Conservation (phyloP, 495 filamentous ascomycete genomes). For the Penicillium cataractarum region DNA sequence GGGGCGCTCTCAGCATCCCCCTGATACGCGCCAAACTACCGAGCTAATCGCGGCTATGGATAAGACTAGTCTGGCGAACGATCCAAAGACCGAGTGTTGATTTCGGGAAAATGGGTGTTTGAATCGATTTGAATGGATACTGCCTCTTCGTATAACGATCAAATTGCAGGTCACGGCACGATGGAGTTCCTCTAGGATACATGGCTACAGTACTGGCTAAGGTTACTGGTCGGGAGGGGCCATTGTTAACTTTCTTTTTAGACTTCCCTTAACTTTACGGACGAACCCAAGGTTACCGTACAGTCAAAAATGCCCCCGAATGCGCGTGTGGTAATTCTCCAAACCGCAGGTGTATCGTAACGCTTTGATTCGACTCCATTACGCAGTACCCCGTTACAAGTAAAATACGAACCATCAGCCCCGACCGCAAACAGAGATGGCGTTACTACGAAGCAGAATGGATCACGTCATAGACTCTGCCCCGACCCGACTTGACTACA, state of each 20-base stretch:
- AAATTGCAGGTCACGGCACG: not conserved
- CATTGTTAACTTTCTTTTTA: not conserved
- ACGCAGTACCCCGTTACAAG: not conserved
- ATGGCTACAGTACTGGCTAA: too few species aligned
- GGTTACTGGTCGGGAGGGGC: not conserved
- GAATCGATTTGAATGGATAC: not conserved
- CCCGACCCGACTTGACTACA: not conserved
- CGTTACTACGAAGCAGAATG: not conserved
- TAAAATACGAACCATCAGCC: not conserved
- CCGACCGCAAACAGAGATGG: conserved; percentile 16
- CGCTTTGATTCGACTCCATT: not conserved
- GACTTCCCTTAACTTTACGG: not conserved
- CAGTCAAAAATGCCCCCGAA: not conserved
- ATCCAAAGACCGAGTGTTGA: not conserved
- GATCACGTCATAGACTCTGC: conserved; percentile 30
- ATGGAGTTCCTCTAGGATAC: too few species aligned
- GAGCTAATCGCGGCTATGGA: not conserved
- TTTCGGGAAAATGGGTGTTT: not conserved
- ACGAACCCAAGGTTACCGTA: not conserved
- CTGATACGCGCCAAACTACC: not conserved
- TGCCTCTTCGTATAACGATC: not conserved
- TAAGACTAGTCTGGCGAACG: not conserved
- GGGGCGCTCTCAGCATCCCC: not conserved
- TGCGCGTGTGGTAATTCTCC: not conserved
- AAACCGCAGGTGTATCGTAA: not conserved